Evolutionary conservation across 2,329 filamentous ascomycete genomes (phyloP), one percentile per base, ranked within the genome.

Genomic region (Nemania bipapillata): DNA sequence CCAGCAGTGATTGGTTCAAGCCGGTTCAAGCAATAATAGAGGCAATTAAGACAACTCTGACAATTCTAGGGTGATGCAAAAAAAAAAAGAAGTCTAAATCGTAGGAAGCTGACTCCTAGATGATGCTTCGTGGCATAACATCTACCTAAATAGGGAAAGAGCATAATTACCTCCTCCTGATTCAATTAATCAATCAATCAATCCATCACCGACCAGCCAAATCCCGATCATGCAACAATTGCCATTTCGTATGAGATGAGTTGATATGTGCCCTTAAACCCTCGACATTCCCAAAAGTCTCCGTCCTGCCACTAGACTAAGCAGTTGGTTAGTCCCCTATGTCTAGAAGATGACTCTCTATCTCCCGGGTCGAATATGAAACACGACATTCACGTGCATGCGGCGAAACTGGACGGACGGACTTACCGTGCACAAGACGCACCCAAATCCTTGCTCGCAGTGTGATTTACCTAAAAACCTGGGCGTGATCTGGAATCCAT

Each of bases 401-500:
- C 32, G 26, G 26, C 59, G 11, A 9, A 28, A 15, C 20, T 15
- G 17, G 26, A 42, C 22, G 11, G 26, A 11, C 22, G 15, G 17
- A 70, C 70, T 67, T 69, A 69, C 65, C 8, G 79, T 81, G 60
- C 81, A 83, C 11, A 83, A 73, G 2, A 82, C 79, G 49, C 81
- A 83, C 5, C 80, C 80, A 54, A 79, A 81, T 11, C 77, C 30
- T 73, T 73, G 30, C 71, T 76, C 75, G 63, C 79, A 80, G 66
- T 83, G 81, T 22, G 80, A 82, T 72, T 83, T 82, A 61, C 79
- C 81, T 32, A 83, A 70, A 58, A 82, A 83, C 28, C 81, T 77
- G 3, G 75, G 68, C 28, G 80, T 81, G 62, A 83, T 75, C 59
- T 73, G 73, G 62, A 83, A 83, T 8, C 81, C 81, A 30, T 82